A percentile compares a stretch with the other conserved stretches of the same genome.
Evolutionary conservation across 768 basidiomycete species (phyloP).

Genomic region (Leccinum obscurum): DNA sequence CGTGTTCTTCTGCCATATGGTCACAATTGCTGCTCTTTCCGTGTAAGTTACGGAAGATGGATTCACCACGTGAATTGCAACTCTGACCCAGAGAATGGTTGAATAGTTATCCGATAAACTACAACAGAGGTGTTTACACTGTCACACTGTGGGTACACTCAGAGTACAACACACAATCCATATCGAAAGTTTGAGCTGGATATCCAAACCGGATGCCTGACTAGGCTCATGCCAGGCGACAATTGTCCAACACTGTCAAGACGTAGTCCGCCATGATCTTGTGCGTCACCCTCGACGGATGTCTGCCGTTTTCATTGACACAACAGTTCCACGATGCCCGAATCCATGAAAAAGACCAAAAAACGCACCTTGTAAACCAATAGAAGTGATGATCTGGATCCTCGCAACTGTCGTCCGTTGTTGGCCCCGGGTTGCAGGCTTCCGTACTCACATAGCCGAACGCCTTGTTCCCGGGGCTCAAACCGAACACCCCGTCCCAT

Average conservation of each 20-base stretch:
- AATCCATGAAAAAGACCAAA: no score
- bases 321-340: background rate
- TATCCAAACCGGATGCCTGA: background rate
- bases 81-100: no score
- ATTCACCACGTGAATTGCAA: no score
- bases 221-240: slow-evolving; percentile 21
- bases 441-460: no score
- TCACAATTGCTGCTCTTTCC: no score
- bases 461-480: no score
- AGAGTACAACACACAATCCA: background rate
- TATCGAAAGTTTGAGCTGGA: background rate
- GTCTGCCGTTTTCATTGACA: slow-evolving; percentile 29
- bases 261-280: slow-evolving; percentile 57
- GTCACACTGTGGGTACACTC: background rate
- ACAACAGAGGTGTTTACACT: background rate
- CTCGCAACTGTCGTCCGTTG: no score
- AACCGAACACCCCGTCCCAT: no score
- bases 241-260: slow-evolving; percentile 38
- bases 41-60: no score
- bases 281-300: slow-evolving; percentile 50
- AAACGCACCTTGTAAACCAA: slow-evolving; percentile 49
- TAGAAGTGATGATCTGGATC: slow-evolving; percentile 43
- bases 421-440: no score
- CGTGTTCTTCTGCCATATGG: no score
- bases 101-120: background rate